Conservation (phyloP, 1,139 yeast genomes). For the Yamadazyma blattariae region DNA sequence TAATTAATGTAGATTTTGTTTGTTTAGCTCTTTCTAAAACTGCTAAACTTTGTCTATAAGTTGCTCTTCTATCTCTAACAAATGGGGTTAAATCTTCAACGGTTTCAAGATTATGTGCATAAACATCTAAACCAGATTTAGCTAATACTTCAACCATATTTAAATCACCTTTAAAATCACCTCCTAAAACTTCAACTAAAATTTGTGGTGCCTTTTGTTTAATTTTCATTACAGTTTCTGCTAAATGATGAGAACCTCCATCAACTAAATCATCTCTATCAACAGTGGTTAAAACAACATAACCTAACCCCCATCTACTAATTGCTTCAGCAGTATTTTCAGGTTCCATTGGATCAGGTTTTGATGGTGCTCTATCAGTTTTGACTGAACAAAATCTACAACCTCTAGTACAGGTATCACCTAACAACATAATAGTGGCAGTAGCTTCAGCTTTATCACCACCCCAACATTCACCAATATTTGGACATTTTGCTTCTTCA, state of each 20-base stretch:
- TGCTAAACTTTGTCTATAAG: constrained; percentile 81
- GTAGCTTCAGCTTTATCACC: constrained; percentile 96
- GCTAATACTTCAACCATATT: constrained; percentile 81
- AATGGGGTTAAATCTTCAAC: constrained; percentile 94
- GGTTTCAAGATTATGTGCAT: constrained; percentile 96
- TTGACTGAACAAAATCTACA: constrained; percentile 97
- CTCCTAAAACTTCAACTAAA: constrained; percentile 88
- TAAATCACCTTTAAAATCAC: constrained; percentile 92
- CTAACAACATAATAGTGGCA: constrained; percentile 97
- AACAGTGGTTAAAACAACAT: constrained; percentile 95
- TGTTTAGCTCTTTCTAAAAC: constrained; percentile 81
- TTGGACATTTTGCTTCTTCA: constrained; percentile 98
- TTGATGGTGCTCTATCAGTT: constrained; percentile 81
- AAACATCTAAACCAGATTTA: constrained; percentile 85
- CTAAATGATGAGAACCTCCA: constrained; percentile 91
- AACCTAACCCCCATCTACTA: constrained; percentile 97
- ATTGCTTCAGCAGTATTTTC: constrained; percentile 98
- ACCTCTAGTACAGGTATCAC: constrained; percentile 98
- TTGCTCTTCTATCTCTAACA: constrained; percentile 95
- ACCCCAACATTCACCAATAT: constrained; percentile 99
- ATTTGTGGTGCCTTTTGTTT: constrained; percentile 89
- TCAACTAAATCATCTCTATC: constrained; percentile 94
- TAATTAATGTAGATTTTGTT: constrained; percentile 69
- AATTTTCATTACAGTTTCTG: constrained; percentile 81
- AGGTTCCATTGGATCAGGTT: constrained; percentile 95